Percentiles rank a stretch among this genome's conserved stretches.
These are phyloP conservation scores for Populus hybrid DNA, from an alignment of 441 rosid genomes.

Conservation along the genomic window DNA sequence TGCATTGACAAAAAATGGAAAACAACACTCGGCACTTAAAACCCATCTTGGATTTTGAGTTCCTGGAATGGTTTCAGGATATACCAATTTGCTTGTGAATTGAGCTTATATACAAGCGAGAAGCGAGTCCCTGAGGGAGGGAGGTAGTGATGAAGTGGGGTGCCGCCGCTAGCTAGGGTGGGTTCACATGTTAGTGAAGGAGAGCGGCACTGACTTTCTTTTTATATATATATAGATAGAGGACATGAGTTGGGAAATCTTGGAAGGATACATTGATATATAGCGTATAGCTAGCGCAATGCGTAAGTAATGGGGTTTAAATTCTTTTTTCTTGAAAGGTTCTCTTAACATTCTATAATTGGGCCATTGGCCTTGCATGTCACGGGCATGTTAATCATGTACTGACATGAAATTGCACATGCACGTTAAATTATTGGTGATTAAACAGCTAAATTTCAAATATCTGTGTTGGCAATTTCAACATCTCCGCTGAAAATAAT, in stretches of 20 bases:
- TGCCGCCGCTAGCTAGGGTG: too few species aligned
- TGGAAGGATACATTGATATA: too few species aligned
- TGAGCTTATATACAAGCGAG: constrained; percentile 15
- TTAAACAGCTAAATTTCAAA: neutral
- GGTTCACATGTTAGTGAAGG: too few species aligned
- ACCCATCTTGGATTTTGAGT: constrained; percentile 29
- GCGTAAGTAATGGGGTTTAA: too few species aligned
- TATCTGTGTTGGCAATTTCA: neutral
- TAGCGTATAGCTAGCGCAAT: too few species aligned
- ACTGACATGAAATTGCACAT: neutral
- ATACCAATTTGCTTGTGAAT: constrained; percentile 10
- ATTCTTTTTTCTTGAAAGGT: too few species aligned
- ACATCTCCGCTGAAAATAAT: too few species aligned
- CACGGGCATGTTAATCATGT: neutral
- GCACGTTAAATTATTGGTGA: neutral
- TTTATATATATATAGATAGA: too few species aligned
- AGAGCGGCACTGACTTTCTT: too few species aligned
- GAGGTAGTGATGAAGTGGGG: too few species aligned
- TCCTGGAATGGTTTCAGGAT: constrained; percentile 5
- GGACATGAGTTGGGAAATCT: too few species aligned
- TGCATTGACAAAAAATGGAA: neutral
- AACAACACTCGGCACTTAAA: constrained; percentile 9
- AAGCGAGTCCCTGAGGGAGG: neutral
- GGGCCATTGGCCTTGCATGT: neutral
- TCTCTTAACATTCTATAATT: neutral